Conservation (phyloP, 352 stramenopile genomes). For the Globisporangium nagaii region DNA sequence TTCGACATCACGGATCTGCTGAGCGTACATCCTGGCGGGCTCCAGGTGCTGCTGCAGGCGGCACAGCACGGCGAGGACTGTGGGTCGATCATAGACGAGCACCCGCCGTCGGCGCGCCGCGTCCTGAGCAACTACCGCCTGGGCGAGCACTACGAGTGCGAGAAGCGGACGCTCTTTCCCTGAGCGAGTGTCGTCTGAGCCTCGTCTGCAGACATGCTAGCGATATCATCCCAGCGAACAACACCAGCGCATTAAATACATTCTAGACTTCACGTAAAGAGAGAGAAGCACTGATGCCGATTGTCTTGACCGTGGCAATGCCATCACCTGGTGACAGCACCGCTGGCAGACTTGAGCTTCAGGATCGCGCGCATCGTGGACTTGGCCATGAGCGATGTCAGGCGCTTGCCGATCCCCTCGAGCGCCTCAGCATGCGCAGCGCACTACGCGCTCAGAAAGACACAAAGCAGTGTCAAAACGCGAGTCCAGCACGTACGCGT, state of each 20-base stretch:
- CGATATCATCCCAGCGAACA: no score
- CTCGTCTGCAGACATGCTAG: no score
- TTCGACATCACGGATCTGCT: constrained; percentile 92
- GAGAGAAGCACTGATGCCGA: background rate
- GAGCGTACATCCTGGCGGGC: constrained; percentile 81
- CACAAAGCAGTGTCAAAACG: background rate
- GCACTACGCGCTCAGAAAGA: constrained; percentile 15
- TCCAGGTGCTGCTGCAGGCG: constrained; percentile 50
- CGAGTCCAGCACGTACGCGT: background rate
- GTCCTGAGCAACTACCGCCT: constrained; percentile 56
- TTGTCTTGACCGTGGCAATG: background rate
- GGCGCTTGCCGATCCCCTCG: constrained; percentile 30
- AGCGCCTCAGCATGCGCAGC: constrained; percentile 32
- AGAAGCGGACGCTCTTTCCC: constrained; percentile 26
- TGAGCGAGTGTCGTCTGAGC: no score
- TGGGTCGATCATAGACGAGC: constrained; percentile 41
- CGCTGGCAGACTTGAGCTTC: constrained; percentile 33
- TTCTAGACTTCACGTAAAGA: no score
- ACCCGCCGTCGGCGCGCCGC: constrained; percentile 33
- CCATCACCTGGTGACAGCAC: background rate
- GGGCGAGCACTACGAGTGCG: constrained; percentile 60
- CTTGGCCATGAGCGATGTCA: constrained; percentile 60
- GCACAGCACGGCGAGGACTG: constrained; percentile 50
- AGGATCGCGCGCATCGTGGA: constrained; percentile 61
- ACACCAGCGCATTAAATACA: background rate